A percentile compares a stretch with the other conserved stretches of the same genome.
phyloP scores from a whole-genome alignment of 2,329 filamentous ascomycete species.

The Cordyceps fumosorosea region DNA sequence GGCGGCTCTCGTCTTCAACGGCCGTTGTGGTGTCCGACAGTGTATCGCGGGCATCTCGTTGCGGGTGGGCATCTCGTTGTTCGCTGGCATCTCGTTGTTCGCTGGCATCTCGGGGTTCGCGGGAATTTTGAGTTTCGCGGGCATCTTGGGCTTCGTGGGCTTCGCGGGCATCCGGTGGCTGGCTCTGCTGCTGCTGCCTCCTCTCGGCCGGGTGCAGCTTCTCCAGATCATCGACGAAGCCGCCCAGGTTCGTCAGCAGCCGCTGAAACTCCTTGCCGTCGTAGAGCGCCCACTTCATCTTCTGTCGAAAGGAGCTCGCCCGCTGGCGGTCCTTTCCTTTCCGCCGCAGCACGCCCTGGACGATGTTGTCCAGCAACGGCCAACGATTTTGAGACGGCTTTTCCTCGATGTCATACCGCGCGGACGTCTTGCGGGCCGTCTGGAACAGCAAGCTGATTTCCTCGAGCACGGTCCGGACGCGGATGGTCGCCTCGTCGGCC shows the following conservation, averaged over 20 bases:
- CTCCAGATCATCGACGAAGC: slow-evolving; percentile 22
- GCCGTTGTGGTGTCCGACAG: slow-evolving; percentile 13
- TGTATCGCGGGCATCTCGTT: slow-evolving; percentile 14
- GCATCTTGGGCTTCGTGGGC: slow-evolving; percentile 5
- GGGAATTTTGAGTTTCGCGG: no score
- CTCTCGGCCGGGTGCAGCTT: slow-evolving; percentile 17
- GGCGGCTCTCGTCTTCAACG: neutral
- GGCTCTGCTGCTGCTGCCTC: neutral
- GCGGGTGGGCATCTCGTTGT: no score
- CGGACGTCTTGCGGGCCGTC: slow-evolving; percentile 7
- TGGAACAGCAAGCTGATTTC: slow-evolving; percentile 22
- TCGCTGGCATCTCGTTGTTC: no score
- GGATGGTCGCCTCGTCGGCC: slow-evolving; percentile 13
- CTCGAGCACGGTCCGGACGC: slow-evolving; percentile 19
- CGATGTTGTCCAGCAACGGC: neutral
- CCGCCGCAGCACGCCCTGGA: neutral
- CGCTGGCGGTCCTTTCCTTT: slow-evolving; percentile 15
- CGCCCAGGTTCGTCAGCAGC: slow-evolving; percentile 19
- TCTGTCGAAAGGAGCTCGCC: slow-evolving; percentile 17
- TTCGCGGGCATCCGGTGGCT: neutral
- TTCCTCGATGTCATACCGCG: slow-evolving; percentile 18
- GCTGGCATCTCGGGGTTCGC: no score
- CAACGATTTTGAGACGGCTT: slow-evolving; percentile 10
- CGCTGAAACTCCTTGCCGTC: slow-evolving; percentile 18
- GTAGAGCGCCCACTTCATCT: slow-evolving; percentile 20